Base-by-base conservation (phyloP, 176 grass and related monocot species). In the Oryza glumipatula region DNA sequence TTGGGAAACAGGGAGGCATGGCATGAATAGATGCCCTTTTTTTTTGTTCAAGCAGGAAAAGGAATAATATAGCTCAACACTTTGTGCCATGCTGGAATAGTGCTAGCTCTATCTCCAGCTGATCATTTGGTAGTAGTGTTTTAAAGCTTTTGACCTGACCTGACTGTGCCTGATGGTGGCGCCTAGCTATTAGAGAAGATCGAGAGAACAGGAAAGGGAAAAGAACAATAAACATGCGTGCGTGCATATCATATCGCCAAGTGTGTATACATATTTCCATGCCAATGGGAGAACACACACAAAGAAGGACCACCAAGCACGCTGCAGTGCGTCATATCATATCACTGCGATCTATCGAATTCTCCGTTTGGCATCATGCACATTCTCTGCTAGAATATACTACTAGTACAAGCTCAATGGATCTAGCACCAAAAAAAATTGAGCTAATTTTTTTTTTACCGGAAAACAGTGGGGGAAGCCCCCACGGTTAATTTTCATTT, bases 21-120 rank as follows among this genome's bases (percentile, higher is more conserved):
- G 35, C n/a, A 33, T 30, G 77, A 63, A 63, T 23, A 22, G 64
- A 22, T 83, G 81, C 56, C 81, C 35, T 36, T 38, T n/a, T 65
- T 65, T 80, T 82, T 77, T 88, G 73, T 65, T 65, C 13, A 82
- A 56, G 73, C 77, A 86, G 72, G 77, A 65, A 70, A 49, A 70
- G 33, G 54, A 72, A 71, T 44, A 11, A 44, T 44, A 44, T 46
- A 70, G 30, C 2, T 16, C 73, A 46, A 43, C 65, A 30, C 36
- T 39, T 21, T n/a, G 21, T 78, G 75, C 39, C 76, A 63, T 78
- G 19, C 75, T 45, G 69, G 80, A 8, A 36, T 51, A 52, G 44
- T 69, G 58, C n/a, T 22, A 63, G n/a, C 7, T 63, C 58, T 23
- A 63, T n/a, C 58, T 63, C 58, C n/a, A 63, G 9, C 9, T 63